Conservation (phyloP, 345 rosid genomes). For the Sonneratia alba region DNA sequence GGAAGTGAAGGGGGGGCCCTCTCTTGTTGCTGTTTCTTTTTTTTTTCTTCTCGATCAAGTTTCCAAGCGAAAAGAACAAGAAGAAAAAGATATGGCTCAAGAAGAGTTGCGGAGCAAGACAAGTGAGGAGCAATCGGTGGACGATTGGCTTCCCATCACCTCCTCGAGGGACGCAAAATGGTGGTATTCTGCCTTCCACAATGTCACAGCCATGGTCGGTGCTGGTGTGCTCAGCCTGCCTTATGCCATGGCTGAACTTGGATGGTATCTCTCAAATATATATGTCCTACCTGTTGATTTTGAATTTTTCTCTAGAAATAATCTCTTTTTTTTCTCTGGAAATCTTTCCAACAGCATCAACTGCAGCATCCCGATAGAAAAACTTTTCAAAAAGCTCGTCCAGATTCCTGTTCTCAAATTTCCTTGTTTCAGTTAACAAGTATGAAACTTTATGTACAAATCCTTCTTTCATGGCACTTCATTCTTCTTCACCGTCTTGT, state of each 20-base stretch:
- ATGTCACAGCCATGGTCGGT: slow-evolving; percentile 84
- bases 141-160: slow-evolving; percentile 73
- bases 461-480: too few species aligned
- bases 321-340: too few species aligned
- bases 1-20: neutral
- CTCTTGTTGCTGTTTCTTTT: neutral
- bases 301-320: too few species aligned
- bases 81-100: slow-evolving; percentile 2
- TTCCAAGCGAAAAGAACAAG: neutral
- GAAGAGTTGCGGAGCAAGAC: neutral
- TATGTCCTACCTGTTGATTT: too few species aligned
- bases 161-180: slow-evolving; percentile 65
- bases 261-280: slow-evolving; percentile 38
- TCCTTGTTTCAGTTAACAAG: too few species aligned
- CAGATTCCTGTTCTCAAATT: too few species aligned
- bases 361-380: too few species aligned
- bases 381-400: too few species aligned
- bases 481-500: too few species aligned
- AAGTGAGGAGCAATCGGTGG: slow-evolving; percentile 23
- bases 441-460: too few species aligned
- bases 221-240: slow-evolving; percentile 30
- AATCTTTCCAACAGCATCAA: too few species aligned
- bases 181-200: slow-evolving; percentile 92
- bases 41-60: neutral
- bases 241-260: slow-evolving; percentile 68